These are phyloP conservation scores for Lachnellula subtilissima DNA, from an alignment of 2,329 filamentous ascomycete genomes.

Conservation along the genomic window DNA sequence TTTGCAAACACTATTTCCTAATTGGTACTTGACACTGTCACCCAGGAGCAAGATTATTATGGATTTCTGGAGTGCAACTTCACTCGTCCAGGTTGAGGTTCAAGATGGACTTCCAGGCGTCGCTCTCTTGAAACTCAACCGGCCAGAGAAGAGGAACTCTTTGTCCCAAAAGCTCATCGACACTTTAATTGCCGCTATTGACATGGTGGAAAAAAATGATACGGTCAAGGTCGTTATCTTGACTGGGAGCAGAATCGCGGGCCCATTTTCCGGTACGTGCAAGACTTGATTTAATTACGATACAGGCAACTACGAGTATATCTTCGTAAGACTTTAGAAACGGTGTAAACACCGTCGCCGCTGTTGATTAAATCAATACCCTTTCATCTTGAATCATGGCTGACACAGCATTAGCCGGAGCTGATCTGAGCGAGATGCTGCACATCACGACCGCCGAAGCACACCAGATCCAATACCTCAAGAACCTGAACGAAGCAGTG, in stretches of 20 bases:
- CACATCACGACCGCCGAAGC: constrained; percentile 29
- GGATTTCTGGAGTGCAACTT: constrained; percentile 14
- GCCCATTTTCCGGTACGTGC: constrained; percentile 16
- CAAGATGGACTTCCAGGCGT: constrained; percentile 32
- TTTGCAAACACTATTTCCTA: too few relatives aligned
- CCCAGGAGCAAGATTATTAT: background rate
- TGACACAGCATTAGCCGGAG: constrained; percentile 16
- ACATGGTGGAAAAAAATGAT: constrained; percentile 45
- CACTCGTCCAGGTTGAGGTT: constrained; percentile 25
- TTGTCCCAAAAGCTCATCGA: constrained; percentile 39
- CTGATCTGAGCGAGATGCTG: constrained; percentile 35
- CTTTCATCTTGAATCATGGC: constrained; percentile 19
- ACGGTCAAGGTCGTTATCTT: constrained; percentile 51
- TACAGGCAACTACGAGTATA: background rate
- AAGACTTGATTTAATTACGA: background rate
- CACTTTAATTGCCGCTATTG: constrained; percentile 7
- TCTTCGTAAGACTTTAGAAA: background rate
- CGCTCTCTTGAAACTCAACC: constrained; percentile 46
- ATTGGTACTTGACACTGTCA: too few relatives aligned
- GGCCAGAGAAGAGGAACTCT: constrained; percentile 54
- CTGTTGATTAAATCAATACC: constrained; percentile 11
- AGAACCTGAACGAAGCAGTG: constrained; percentile 38
- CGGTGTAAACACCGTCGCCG: too few relatives aligned
- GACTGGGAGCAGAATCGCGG: constrained; percentile 34
- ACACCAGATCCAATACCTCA: constrained; percentile 30